These are phyloP conservation scores for Mucor saturninus DNA, from an alignment of 371 early-diverging fungal species.

Conservation along the genomic window DNA sequence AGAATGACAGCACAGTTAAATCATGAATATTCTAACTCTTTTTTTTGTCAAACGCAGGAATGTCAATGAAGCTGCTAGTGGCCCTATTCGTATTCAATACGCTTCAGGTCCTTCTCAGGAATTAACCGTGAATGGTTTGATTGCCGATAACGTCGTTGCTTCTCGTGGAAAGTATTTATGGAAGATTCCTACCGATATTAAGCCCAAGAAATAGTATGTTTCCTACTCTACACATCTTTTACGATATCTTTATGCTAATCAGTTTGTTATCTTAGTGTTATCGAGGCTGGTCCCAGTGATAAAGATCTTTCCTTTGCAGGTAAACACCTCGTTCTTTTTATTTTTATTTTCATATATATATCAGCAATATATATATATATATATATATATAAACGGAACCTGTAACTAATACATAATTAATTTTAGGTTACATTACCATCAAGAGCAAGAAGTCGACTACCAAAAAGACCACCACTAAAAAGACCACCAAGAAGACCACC, in stretches of 20 bases:
- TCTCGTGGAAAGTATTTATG: constrained; percentile 41
- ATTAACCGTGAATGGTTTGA: constrained; percentile 39
- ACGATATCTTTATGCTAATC: background rate
- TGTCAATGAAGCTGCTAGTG: constrained; percentile 16
- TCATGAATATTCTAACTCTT: too few relatives aligned
- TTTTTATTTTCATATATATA: background rate
- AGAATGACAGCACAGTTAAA: too few relatives aligned
- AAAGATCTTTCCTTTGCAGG: constrained; percentile 53
- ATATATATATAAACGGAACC: background rate
- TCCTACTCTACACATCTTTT: background rate
- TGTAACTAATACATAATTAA: background rate
- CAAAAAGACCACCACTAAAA: constrained; percentile 11
- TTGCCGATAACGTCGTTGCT: constrained; percentile 40
- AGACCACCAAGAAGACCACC: constrained; percentile 23
- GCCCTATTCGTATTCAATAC: constrained; percentile 37
- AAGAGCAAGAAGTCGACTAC: constrained; percentile 15
- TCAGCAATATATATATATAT: background rate
- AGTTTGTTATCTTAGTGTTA: constrained; percentile 27
- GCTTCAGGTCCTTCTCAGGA: constrained; percentile 50
- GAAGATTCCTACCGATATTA: constrained; percentile 41
- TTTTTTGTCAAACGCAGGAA: constrained; percentile 11
- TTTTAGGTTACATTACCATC: constrained; percentile 17
- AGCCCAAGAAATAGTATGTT: constrained; percentile 39
- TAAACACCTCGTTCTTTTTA: constrained; percentile 16
- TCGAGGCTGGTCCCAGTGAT: constrained; percentile 46